Base-by-base conservation (phyloP, 148 eudicot genomes). In the Heliamphora exappendiculata region DNA sequence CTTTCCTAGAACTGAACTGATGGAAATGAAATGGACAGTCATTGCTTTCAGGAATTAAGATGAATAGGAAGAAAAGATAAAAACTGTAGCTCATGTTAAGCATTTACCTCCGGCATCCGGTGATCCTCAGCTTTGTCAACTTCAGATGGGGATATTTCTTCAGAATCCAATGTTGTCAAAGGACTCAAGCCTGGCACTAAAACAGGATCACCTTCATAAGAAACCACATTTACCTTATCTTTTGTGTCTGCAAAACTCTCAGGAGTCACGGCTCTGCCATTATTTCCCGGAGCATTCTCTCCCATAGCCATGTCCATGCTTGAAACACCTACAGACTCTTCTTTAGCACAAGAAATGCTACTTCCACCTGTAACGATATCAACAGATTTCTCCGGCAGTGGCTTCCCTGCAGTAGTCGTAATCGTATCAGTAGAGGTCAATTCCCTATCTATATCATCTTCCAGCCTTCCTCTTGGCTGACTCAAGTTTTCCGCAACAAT, bases 61-160 rank as follows among this genome's bases (percentile, higher is more conserved):
- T 20, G 11, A 29, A 65, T 57, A 16, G 41, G 36, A 12, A 74
- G 34, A 49, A 4, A 73, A 22, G 1, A 42, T 49, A 22, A 44
- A 70, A 31, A 67, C 20, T 2, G 8, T 9, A 5, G 19, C 16
- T 12, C 67, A 34, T 22, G 33, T 58, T 65, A 79, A 68, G 83
- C 77, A 76, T 57, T 82, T 81, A 80, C 84, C 86, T 81, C 79
- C 49, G 67, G 49, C 67, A 60, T 45, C 51, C 39, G 69, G n/a
- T 66, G 73, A 67, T 75, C 73, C 70, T 77, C 47, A 54, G 65
- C 34, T 36, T 55, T 60, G 44, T 79, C 79, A 24, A 42, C 75
- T 73, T 79, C 55, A 1, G 53, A 39, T 24, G 34, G 66, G 31
- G 67, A 37, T 49, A 29, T 62, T 65, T 74, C 81, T 70, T 72